Evolutionary conservation across 2,329 filamentous ascomycete genomes (phyloP), one percentile per base, ranked within the genome.

Genomic region (Beauveria brongniartii): DNA sequence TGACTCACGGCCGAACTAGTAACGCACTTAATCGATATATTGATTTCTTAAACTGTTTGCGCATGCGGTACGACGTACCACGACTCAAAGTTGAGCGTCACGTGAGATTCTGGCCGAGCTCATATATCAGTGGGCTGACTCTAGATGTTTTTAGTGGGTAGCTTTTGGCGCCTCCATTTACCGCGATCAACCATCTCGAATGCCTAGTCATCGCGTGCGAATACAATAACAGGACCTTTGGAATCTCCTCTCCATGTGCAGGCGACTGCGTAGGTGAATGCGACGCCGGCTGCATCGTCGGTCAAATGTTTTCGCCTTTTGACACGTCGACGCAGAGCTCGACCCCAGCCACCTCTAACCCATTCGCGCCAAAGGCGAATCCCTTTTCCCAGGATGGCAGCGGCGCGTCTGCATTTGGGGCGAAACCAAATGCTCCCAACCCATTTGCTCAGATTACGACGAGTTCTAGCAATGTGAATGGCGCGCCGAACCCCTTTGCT

Each of bases 221-320:
- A 43, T 24, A 24, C 47, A 56, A 43, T 44, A 53, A 47, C 40
- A 30, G 22, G 56, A 24, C 51, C 51, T 52, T 30, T 55, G 46
- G 43, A 37, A 50, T 54, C 37, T 64, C 64, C 64, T 66, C 67
- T 64, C 66, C 68, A 76, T 76, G 73, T 67, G 65, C 67, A 68
- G 69, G 68, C 68, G 64, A 68, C 63, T 64, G 60, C 63, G 61
- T 66, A 67, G 72, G 69, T 75, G 73, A 71, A 68, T 72, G 74
- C 73, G 72, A 75, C 73, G 66, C 64, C 63, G 63, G 73, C 74
- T 74, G 74, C 74, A 73, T 73, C 73, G 71, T 74, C 73, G 67
- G 65, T 67, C 68, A 70, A 67, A 76, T 76, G 74, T 72, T 73
- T 69, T 72, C 73, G 62, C 65, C 71, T 59, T 70, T 74, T 62